phyloP scores from a whole-genome alignment of 2,329 filamentous ascomycete species.

The Geosmithia putterillii region DNA sequence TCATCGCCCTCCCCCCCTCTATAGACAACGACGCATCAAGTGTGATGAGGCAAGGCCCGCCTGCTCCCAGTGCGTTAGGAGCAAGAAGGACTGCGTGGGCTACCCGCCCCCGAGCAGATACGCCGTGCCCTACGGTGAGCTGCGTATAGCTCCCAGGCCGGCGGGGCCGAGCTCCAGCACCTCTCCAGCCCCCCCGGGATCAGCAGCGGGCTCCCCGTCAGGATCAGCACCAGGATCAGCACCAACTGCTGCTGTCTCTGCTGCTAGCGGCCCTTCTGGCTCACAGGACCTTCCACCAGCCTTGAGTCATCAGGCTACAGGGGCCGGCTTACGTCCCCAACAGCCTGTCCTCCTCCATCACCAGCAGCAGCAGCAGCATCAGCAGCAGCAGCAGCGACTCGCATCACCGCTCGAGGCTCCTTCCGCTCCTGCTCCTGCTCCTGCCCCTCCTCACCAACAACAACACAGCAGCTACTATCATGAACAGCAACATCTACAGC shows the following conservation, averaged over 20 bases:
- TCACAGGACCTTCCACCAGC: too few species aligned
- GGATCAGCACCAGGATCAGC: background rate
- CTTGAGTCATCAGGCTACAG: too few species aligned
- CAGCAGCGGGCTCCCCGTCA: background rate
- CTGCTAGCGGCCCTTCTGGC: too few species aligned
- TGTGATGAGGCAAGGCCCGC: constrained; percentile 52
- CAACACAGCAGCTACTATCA: too few species aligned
- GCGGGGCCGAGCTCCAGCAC: constrained; percentile 3
- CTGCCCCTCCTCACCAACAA: too few species aligned
- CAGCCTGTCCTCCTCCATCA: too few species aligned
- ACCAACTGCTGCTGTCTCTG: background rate
- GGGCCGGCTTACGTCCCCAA: too few species aligned
- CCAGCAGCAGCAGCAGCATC: background rate
- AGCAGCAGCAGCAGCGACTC: too few species aligned
- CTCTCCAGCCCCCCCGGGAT: background rate
- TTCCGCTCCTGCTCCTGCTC: too few species aligned
- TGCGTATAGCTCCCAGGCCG: constrained; percentile 38
- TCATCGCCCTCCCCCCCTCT: too few species aligned
- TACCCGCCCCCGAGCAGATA: constrained; percentile 46
- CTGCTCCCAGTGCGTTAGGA: constrained; percentile 47
- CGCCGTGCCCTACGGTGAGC: constrained; percentile 30
- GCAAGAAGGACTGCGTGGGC: constrained; percentile 45
- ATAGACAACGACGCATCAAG: constrained; percentile 49
- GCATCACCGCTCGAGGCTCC: too few species aligned
- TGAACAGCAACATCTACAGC: background rate